These are phyloP conservation scores for Huntiella omanensis DNA, from an alignment of 2,329 filamentous ascomycete species.

Conservation along the genomic window DNA sequence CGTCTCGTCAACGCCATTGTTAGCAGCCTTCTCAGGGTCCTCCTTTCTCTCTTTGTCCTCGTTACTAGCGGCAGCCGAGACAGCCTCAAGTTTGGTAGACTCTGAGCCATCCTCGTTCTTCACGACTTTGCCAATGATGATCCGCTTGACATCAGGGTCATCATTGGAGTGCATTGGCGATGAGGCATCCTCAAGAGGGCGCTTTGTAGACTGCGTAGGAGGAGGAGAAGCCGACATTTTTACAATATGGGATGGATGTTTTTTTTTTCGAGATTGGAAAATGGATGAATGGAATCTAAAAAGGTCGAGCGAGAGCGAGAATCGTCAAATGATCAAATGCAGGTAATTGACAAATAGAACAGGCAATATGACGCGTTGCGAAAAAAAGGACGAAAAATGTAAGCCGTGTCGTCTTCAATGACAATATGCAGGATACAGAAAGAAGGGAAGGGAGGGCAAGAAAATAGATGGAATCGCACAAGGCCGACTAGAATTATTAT, in stretches of 20 bases:
- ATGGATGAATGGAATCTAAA: slow-evolving; percentile 4
- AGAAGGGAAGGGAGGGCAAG: too few species aligned
- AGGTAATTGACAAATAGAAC: too few species aligned
- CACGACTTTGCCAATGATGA: slow-evolving; percentile 79
- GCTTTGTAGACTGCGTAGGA: slow-evolving; percentile 60
- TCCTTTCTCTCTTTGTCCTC: slow-evolving; percentile 33
- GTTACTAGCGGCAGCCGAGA: slow-evolving; percentile 18
- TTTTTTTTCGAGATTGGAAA: background rate
- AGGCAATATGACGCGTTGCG: too few species aligned
- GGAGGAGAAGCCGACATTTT: slow-evolving; percentile 56
- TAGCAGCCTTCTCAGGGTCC: slow-evolving; percentile 23
- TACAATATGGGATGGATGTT: slow-evolving; percentile 15
- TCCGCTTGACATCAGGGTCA: slow-evolving; percentile 92
- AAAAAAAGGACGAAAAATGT: too few species aligned
- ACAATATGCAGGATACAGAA: too few species aligned
- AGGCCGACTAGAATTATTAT: too few species aligned
- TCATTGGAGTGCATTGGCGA: slow-evolving; percentile 82
- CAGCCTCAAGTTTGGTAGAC: slow-evolving; percentile 22
- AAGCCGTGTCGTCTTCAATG: too few species aligned
- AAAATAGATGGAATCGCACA: too few species aligned
- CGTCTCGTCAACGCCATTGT: slow-evolving; percentile 62
- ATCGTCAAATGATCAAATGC: too few species aligned
- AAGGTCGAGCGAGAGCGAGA: background rate
- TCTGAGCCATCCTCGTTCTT: slow-evolving; percentile 44
- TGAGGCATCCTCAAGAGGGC: slow-evolving; percentile 93